Percentiles rank a stretch among this genome's conserved stretches.
These are phyloP conservation scores for Trichoderma reesei DNA, from an alignment of 495 filamentous ascomycete genomes.

Conservation along the genomic window DNA sequence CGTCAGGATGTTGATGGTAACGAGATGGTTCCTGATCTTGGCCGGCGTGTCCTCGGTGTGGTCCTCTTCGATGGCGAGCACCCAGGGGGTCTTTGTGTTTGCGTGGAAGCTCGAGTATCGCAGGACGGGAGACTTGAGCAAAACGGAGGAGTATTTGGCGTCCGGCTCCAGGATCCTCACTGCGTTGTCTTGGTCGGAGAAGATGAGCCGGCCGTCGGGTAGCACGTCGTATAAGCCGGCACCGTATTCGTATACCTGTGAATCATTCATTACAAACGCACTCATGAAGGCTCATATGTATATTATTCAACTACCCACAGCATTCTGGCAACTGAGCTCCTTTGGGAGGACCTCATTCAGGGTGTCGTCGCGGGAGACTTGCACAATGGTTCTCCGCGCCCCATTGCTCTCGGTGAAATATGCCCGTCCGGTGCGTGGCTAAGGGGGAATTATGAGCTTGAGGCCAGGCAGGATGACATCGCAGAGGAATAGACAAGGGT, in stretches of 20 bases:
- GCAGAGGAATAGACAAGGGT: neutral
- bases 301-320: neutral
- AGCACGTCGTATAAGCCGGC: slow-evolving; percentile 25
- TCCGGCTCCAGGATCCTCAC: slow-evolving; percentile 30
- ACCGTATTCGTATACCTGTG: slow-evolving; percentile 36
- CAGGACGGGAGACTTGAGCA: slow-evolving; percentile 22
- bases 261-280: too few relatives aligned
- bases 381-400: slow-evolving; percentile 21
- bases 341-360: slow-evolving; percentile 31
- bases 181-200: slow-evolving; percentile 29
- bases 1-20: slow-evolving; percentile 25
- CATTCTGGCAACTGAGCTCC: slow-evolving; percentile 28
- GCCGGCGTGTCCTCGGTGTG: slow-evolving; percentile 20
- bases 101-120: slow-evolving; percentile 31
- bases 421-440: neutral
- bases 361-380: slow-evolving; percentile 24
- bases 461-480: too few relatives aligned
- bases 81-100: slow-evolving; percentile 26
- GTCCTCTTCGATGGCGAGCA: slow-evolving; percentile 39
- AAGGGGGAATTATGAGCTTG: neutral
- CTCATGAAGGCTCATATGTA: too few relatives aligned
- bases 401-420: slow-evolving; percentile 8
- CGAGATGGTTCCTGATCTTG: slow-evolving; percentile 27
- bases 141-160: slow-evolving; percentile 14
- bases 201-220: slow-evolving; percentile 29